Conservation (phyloP, 768 basidiomycete species). For the Exsudoporus frostii region DNA sequence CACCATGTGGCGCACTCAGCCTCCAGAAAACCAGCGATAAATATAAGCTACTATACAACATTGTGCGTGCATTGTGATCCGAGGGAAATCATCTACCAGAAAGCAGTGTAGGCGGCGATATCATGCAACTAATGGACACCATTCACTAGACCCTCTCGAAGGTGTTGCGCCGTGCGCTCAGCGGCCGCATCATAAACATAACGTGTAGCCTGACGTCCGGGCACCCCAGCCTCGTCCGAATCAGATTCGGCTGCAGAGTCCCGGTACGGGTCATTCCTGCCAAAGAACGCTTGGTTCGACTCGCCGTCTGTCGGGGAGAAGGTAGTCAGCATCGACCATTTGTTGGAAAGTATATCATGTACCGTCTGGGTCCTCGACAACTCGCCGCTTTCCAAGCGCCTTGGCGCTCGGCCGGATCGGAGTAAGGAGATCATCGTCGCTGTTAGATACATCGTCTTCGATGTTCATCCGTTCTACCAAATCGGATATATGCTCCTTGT, state of each 20-base stretch:
- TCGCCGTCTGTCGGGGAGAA: conserved; percentile 37
- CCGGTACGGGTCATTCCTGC: conserved; percentile 35
- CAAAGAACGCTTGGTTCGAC: conserved; percentile 55
- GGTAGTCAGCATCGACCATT: not conserved
- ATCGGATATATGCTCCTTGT: conserved; percentile 24
- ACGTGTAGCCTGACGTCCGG: conserved; percentile 48
- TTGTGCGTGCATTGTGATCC: conserved; percentile 13
- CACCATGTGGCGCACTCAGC: conserved; percentile 6
- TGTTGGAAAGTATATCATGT: not conserved
- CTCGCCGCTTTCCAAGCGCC: conserved; percentile 80
- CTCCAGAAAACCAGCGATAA: conserved; percentile 14
- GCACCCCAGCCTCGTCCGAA: conserved; percentile 40
- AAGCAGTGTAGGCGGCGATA: not conserved
- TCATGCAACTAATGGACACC: conserved; percentile 41
- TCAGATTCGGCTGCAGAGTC: conserved; percentile 44
- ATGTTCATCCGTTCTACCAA: conserved; percentile 28
- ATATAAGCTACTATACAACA: conserved; percentile 29
- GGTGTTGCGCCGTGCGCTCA: conserved; percentile 65
- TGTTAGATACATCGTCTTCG: conserved; percentile 18
- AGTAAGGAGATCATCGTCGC: conserved; percentile 33
- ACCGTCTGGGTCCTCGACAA: conserved; percentile 52
- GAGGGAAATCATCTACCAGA: conserved; percentile 12
- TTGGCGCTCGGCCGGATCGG: conserved; percentile 77
- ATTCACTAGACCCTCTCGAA: conserved; percentile 47
- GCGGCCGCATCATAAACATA: conserved; percentile 95